Evolutionary conservation across 106 monocot species (phyloP).

Genomic region (Allium fistulosum): DNA sequence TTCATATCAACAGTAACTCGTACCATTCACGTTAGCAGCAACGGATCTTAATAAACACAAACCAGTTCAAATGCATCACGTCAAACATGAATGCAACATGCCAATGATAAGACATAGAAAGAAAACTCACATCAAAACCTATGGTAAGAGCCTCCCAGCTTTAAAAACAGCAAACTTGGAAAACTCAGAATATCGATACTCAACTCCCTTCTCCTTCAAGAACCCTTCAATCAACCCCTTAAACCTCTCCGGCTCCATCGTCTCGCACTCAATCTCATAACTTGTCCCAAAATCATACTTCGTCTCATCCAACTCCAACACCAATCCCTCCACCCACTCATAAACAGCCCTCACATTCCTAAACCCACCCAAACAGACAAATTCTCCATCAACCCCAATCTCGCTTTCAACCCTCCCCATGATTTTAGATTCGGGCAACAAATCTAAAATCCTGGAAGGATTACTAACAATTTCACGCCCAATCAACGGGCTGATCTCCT

Average conservation of each 20-base stretch:
- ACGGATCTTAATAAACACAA: too few species aligned
- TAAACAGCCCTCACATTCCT: conserved; percentile 86
- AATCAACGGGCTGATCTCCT: conserved; percentile 60
- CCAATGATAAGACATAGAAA: too few species aligned
- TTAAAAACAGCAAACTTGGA: conserved; percentile 83
- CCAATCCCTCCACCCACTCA: conserved; percentile 61
- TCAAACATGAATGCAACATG: too few species aligned
- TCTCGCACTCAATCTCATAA: conserved; percentile 96
- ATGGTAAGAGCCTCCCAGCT: conserved; percentile 69
- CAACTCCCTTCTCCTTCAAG: conserved; percentile 50
- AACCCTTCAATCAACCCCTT: conserved; percentile 73
- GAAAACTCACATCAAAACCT: conserved; percentile 5
- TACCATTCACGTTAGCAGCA: too few species aligned
- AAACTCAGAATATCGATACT: conserved; percentile 45
- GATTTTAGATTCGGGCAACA: conserved; percentile 32
- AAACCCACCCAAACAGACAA: conserved; percentile 84
- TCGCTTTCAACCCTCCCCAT: conserved; percentile 44
- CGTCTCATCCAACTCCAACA: conserved; percentile 93
- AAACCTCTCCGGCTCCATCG: conserved; percentile 59
- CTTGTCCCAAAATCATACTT: conserved; percentile 72
- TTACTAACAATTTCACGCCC: conserved; percentile 51
- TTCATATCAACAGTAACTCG: too few species aligned
- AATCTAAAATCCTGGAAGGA: conserved; percentile 29
- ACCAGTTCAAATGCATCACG: too few species aligned
- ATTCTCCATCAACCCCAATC: conserved; percentile 20